Percentiles rank a stretch among this genome's conserved stretches.
phyloP scores from a whole-genome alignment of 441 rosid genomes.

The Gossypium schwendimanii region DNA sequence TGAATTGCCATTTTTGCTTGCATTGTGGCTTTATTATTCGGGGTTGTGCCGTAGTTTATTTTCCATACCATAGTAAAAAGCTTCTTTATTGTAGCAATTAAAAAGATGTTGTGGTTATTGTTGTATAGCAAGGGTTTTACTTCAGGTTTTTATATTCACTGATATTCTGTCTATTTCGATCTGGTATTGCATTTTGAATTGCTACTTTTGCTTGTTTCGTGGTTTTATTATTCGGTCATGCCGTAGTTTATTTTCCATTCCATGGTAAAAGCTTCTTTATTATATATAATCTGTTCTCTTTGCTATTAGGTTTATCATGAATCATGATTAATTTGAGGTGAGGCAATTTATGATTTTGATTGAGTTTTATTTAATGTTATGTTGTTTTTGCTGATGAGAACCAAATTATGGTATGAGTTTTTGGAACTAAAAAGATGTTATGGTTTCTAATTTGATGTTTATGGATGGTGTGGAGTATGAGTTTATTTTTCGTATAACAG shows the following conservation, averaged over 20 bases:
- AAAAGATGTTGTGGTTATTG: not conserved
- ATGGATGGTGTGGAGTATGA: not conserved
- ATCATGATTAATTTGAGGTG: not conserved
- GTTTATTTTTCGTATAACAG: not conserved
- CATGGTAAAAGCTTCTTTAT: not conserved
- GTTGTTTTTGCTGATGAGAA: not conserved
- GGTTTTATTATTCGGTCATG: not conserved
- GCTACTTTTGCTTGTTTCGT: not conserved
- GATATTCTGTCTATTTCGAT: not conserved
- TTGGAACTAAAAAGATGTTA: not conserved
- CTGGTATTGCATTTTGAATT: not conserved
- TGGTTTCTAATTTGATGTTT: not conserved
- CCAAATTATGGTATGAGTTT: not conserved
- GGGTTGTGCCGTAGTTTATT: not conserved
- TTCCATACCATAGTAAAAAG: not conserved
- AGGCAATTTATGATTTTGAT: not conserved
- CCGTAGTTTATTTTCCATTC: not conserved
- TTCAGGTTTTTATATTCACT: not conserved
- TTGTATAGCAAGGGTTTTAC: not conserved
- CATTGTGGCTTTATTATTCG: not conserved
- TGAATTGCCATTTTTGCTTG: not conserved
- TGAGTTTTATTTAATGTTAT: not conserved
- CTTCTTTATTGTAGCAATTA: not conserved
- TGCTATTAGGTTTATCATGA: not conserved
- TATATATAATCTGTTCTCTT: not conserved